A percentile compares a stretch with the other conserved stretches of the same genome.
Conservation (phyloP, 108 stramenopile species). For the Nitzschia palea region DNA sequence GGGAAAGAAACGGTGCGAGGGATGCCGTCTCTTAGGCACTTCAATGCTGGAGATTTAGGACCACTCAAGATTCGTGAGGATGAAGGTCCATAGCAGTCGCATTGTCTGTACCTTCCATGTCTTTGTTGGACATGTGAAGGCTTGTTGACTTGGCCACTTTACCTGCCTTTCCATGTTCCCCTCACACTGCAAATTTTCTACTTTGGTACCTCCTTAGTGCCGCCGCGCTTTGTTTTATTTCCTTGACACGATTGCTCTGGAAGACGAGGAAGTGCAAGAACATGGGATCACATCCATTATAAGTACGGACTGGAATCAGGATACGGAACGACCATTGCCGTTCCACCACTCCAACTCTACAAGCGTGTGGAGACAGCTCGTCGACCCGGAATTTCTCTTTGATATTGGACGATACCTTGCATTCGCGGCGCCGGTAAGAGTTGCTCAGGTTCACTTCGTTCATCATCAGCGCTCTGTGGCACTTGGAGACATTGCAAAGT, state of each 20-base stretch:
- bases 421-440: neutral
- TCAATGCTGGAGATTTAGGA: no score
- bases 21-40: no score
- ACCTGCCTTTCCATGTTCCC: neutral
- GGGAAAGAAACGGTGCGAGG: no score
- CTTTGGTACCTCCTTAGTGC: neutral
- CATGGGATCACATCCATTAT: neutral
- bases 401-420: neutral
- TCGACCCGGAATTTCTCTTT: neutral
- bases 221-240: neutral
- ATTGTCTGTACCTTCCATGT: no score
- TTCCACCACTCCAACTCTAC: no score
- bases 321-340: no score
- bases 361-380: no score
- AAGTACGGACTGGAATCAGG: neutral
- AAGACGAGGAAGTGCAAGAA: neutral
- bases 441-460: neutral
- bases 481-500: neutral
- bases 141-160: no score
- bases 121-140: no score
- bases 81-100: no score
- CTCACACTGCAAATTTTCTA: neutral
- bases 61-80: no score
- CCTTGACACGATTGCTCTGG: neutral
- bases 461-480: neutral